A percentile compares a stretch with the other conserved stretches of the same genome.
Conservation (phyloP, 768 basidiomycete species). For the Ramaria sp. region DNA sequence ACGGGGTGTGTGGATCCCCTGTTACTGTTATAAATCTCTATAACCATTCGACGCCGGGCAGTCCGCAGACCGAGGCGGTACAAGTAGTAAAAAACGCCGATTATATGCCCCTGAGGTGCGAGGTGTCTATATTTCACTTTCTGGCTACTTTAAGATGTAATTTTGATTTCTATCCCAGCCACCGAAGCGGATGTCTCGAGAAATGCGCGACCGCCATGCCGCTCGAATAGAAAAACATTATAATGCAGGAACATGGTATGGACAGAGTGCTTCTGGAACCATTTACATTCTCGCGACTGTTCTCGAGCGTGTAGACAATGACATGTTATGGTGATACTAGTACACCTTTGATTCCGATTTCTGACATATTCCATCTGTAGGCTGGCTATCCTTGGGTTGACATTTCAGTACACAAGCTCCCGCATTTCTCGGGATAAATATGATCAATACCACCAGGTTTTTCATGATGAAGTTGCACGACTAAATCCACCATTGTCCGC, state of each 20-base stretch:
- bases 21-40: background rate
- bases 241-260: constrained; percentile 71
- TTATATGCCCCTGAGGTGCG: constrained; percentile 33
- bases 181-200: constrained; percentile 51
- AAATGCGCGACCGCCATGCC: constrained; percentile 55
- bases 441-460: constrained; percentile 69
- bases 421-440: constrained; percentile 83
- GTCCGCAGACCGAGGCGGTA: constrained; percentile 20
- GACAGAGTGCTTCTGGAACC: constrained; percentile 81
- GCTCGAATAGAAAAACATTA: constrained; percentile 74
- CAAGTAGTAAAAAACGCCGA: constrained; percentile 45
- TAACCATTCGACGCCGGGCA: constrained; percentile 16
- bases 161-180: constrained; percentile 20
- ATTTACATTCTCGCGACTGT: constrained; percentile 84
- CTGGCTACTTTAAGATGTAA: background rate
- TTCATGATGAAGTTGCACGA: constrained; percentile 85
- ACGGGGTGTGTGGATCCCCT: constrained; percentile 8
- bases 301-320: constrained; percentile 88
- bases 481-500: constrained; percentile 58
- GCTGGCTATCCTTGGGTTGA: constrained; percentile 89
- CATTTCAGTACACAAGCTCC: constrained; percentile 82
- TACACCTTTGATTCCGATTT: background rate
- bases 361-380: constrained; percentile 26
- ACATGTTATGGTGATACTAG: constrained; percentile 70
- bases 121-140: constrained; percentile 10